Evolutionary conservation across 116 monocot species (phyloP).

Genomic region (Posidonia oceanica): DNA sequence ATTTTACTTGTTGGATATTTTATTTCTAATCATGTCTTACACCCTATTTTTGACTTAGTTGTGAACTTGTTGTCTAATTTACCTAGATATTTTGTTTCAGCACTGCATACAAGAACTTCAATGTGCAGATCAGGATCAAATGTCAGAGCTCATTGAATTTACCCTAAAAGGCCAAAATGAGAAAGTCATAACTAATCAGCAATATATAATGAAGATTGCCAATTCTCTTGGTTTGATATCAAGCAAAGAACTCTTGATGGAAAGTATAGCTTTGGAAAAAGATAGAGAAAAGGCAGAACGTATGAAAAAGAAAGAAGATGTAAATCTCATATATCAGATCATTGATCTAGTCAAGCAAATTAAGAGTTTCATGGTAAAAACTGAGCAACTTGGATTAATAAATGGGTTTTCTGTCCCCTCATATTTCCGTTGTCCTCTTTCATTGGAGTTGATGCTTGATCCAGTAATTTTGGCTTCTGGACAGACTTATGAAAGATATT

Average conservation of each 20-base stretch:
- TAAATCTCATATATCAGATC: constrained; percentile 26
- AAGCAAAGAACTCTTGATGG: constrained; percentile 42
- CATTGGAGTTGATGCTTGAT: constrained; percentile 65
- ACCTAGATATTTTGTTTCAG: constrained; percentile 19
- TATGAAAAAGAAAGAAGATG: constrained; percentile 32
- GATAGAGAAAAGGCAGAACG: constrained; percentile 36
- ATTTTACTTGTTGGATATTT: neutral
- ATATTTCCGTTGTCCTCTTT: constrained; percentile 70
- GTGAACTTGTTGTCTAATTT: neutral
- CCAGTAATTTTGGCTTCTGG: constrained; percentile 81
- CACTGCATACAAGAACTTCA: constrained; percentile 54
- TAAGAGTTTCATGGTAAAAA: constrained; percentile 29
- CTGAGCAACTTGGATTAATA: constrained; percentile 34
- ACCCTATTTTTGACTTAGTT: neutral
- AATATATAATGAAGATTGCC: constrained; percentile 34
- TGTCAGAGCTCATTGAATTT: constrained; percentile 35
- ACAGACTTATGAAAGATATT: constrained; percentile 71
- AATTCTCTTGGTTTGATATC: constrained; percentile 54
- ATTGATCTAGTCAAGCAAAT: constrained; percentile 40
- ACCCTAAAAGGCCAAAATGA: constrained; percentile 42
- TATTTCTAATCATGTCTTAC: neutral
- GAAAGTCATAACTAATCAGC: constrained; percentile 21
- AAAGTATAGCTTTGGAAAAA: constrained; percentile 66
- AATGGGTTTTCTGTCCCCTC: constrained; percentile 51
- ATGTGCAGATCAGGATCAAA: constrained; percentile 21